Evolutionary conservation across 2,329 filamentous ascomycete genomes (phyloP), one percentile per base, ranked within the genome.

Genomic region (Boeremia exigua): DNA sequence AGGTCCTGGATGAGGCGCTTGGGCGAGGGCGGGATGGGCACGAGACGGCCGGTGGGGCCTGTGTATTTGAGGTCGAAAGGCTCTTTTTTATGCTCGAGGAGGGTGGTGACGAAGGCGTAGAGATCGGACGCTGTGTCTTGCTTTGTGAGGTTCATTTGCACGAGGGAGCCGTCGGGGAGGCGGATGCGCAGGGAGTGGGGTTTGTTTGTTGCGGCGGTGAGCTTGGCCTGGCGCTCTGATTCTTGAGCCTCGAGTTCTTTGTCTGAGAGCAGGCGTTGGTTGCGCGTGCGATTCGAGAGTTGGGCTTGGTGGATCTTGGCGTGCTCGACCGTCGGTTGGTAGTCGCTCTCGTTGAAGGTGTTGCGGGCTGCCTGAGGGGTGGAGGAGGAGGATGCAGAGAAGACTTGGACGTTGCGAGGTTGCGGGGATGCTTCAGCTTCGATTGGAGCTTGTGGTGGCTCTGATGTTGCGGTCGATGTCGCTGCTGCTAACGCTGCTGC

Each of bases 141-240:
- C 17, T 86, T 85, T 1, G 81, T 83, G 62, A 96, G 86, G n/a
- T 82, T 83, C 77, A 88, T 88, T 47, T 92, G 86, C 29, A 92
- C 86, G 48, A 88, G 87, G 54, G 87, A 90, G 65, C 93, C 90
- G 71, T 98, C 93, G 0, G 94, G 94, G 65, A 97, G 93, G 25
- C 93, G 89, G 44, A 97, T 84, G 61, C 90, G 92, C 60, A 98
- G 82, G 27, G 86, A 83, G 29, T 96, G 84, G 29, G 85, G 84
- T 37, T 69, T 73, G 19, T 72, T 62, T 46, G 84, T 86, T 57
- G 93, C 82, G 5, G 84, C 82, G 5, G 87, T 83, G 1, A 92
- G 79, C 60, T 82, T 88, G 28, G 87, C 86, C 42, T 85, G 84
- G 48, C 88, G 86, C 19, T 85, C 87, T 5, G 84, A 81, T 30